phyloP scores from a whole-genome alignment of 139 green algal species.

The Marvania coccoides region DNA sequence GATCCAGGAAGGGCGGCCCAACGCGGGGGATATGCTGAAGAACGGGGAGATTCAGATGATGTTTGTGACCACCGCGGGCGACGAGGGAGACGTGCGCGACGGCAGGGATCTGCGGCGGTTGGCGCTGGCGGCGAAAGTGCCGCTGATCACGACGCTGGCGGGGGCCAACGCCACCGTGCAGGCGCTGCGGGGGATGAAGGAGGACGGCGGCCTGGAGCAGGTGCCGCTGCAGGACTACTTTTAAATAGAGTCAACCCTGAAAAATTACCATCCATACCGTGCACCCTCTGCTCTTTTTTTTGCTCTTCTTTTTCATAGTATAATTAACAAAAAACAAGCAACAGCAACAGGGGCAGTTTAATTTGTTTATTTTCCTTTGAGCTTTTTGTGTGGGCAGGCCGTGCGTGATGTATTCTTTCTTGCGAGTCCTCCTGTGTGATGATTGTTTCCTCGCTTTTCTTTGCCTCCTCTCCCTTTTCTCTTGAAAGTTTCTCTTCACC shows the following conservation, averaged over 20 bases:
- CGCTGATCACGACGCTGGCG: constrained; percentile 92
- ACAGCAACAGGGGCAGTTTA: too few relatives aligned
- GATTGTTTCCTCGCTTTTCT: too few relatives aligned
- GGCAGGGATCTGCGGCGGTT: constrained; percentile 86
- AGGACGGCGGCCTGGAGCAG: constrained; percentile 65
- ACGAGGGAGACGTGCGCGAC: constrained; percentile 85
- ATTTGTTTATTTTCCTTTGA: too few relatives aligned
- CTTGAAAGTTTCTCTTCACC: too few relatives aligned
- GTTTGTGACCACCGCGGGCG: constrained; percentile 84
- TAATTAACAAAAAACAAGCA: not conserved
- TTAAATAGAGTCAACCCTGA: too few relatives aligned
- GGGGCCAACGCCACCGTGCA: constrained; percentile 73
- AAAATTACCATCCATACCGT: not conserved
- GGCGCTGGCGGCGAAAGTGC: constrained; percentile 82
- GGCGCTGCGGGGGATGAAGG: constrained; percentile 74
- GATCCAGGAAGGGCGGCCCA: constrained; percentile 94
- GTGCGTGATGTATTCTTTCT: too few relatives aligned
- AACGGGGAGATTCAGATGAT: constrained; percentile 88
- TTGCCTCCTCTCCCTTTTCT: too few relatives aligned
- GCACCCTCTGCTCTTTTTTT: not conserved
- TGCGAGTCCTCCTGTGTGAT: too few relatives aligned
- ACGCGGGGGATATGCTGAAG: constrained; percentile 67
- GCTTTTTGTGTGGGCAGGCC: too few relatives aligned
- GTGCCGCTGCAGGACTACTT: constrained; percentile 80
- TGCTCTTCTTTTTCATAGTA: not conserved